Conservation (phyloP, 73 alveolate species). For the Urostyla sp. region DNA sequence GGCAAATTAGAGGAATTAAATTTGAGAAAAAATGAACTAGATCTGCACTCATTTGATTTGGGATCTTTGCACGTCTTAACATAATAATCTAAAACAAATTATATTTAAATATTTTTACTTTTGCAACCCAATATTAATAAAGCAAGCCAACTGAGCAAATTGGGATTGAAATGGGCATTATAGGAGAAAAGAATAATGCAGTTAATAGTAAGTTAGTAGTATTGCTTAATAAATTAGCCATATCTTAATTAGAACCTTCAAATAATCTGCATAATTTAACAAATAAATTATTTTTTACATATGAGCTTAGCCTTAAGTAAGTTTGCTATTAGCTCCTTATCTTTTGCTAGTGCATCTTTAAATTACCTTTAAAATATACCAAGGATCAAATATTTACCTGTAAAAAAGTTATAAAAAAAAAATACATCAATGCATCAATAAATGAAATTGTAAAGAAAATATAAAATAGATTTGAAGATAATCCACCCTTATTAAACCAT, state of each 20-base stretch:
- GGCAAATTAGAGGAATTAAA: slow-evolving; percentile 46
- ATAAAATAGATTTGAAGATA: slow-evolving; percentile 52
- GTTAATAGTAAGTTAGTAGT: slow-evolving; percentile 56
- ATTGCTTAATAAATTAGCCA: slow-evolving; percentile 70
- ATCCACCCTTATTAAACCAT: slow-evolving; percentile 69
- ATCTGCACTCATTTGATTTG: slow-evolving; percentile 59
- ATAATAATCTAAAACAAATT: slow-evolving; percentile 44
- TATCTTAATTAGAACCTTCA: too few species aligned
- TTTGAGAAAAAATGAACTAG: slow-evolving; percentile 59
- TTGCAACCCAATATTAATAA: slow-evolving; percentile 74
- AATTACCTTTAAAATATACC: slow-evolving; percentile 16
- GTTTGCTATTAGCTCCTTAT: slow-evolving; percentile 23
- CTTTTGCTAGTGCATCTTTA: slow-evolving; percentile 34
- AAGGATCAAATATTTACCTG: slow-evolving; percentile 53
- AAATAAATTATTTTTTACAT: too few species aligned
- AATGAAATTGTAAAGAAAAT: slow-evolving; percentile 41
- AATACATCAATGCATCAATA: slow-evolving; percentile 56
- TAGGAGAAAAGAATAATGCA: slow-evolving; percentile 67
- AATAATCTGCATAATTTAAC: too few species aligned
- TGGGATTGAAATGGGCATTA: slow-evolving; percentile 67
- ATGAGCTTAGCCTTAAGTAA: slow-evolving; percentile 65
- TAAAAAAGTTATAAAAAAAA: too few species aligned
- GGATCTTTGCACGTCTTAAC: slow-evolving; percentile 64
- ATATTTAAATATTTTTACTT: too few species aligned
- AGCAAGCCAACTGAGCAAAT: slow-evolving; percentile 57